phyloP scores from a whole-genome alignment of 1,139 yeast species.

The Yamadazyma membranifaciens region DNA sequence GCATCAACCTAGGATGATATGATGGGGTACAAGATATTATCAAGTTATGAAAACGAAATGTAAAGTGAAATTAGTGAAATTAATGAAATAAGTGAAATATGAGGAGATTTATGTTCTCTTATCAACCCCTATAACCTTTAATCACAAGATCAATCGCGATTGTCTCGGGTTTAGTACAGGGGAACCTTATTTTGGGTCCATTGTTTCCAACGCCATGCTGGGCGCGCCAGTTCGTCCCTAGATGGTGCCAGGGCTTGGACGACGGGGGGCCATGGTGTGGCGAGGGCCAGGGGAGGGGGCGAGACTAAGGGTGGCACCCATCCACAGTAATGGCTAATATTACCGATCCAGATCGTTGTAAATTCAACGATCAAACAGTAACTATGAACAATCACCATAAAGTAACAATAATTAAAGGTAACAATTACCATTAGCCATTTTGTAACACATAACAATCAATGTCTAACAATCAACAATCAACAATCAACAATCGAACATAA shows the following conservation, averaged over 20 bases:
- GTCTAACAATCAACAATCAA: neutral
- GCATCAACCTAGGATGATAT: no score
- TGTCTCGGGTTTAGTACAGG: no score
- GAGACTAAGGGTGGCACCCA: no score
- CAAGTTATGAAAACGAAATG: no score
- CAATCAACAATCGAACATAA: neutral
- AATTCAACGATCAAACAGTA: conserved; percentile 1
- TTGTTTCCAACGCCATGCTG: no score
- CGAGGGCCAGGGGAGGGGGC: neutral
- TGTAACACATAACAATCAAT: neutral
- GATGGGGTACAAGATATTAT: no score
- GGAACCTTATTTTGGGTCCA: no score
- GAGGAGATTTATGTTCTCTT: neutral
- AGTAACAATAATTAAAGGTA: no score
- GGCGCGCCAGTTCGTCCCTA: no score
- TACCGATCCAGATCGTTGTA: neutral
- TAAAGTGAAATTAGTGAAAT: neutral
- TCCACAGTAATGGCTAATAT: no score
- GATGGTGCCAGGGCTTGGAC: neutral
- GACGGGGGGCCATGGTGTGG: neutral
- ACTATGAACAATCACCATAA: no score
- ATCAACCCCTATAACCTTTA: conserved; percentile 3
- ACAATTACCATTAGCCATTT: no score
- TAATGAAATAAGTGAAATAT: neutral
- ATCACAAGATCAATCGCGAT: conserved; percentile 4